phyloP scores from a whole-genome alignment of 2,329 filamentous ascomycete species.

The Zasmidium angulare region DNA sequence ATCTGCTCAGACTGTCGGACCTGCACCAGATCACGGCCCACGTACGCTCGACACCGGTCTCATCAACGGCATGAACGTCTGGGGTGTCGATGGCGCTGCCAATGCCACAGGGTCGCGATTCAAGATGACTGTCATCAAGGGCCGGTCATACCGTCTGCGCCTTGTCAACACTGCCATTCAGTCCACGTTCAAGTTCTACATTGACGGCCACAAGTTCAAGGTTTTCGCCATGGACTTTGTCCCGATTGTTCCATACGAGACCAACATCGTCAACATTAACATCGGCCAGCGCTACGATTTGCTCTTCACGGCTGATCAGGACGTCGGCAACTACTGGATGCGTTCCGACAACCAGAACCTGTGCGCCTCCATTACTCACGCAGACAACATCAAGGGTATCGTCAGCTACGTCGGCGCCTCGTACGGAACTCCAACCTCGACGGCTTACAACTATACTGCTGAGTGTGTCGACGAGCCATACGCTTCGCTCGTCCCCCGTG shows the following conservation, averaged over 20 bases:
- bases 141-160: slow-evolving; percentile 33
- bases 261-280: slow-evolving; percentile 37
- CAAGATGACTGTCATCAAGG: slow-evolving; percentile 27
- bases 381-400: slow-evolving; percentile 35
- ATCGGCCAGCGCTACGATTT: slow-evolving; percentile 38
- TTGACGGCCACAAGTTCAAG: slow-evolving; percentile 42
- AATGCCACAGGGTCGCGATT: slow-evolving; percentile 30
- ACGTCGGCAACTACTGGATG: slow-evolving; percentile 32
- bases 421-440: slow-evolving; percentile 34
- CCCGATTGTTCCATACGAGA: slow-evolving; percentile 39
- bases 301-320: slow-evolving; percentile 31
- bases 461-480: slow-evolving; percentile 43
- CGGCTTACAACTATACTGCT: slow-evolving; percentile 33
- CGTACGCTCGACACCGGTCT: slow-evolving; percentile 43
- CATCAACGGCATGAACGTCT: slow-evolving; percentile 47
- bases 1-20: slow-evolving; percentile 7
- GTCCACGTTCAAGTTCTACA: slow-evolving; percentile 44
- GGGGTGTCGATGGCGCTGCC: slow-evolving; percentile 21
- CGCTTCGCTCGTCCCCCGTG: slow-evolving; percentile 37
- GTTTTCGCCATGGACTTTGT: slow-evolving; percentile 42
- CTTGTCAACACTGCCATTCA: slow-evolving; percentile 39
- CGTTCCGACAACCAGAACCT: slow-evolving; percentile 40
- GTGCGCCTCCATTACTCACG: slow-evolving; percentile 38
- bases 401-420: slow-evolving; percentile 36
- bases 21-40: slow-evolving; percentile 28